phyloP scores from a whole-genome alignment of 805 yeast species.

The Spathaspora sp. region DNA sequence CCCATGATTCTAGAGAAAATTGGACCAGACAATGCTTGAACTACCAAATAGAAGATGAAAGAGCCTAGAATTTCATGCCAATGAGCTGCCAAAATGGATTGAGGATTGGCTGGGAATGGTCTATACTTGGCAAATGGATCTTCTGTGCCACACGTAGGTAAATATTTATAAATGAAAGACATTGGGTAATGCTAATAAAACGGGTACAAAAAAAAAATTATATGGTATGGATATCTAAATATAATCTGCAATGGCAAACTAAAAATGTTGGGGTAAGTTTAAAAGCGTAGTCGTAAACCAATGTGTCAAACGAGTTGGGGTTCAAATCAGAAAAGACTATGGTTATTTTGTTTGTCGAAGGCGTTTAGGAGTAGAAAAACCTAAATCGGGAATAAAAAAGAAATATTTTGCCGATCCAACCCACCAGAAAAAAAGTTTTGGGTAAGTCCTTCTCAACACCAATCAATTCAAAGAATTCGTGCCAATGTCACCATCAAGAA shows the following conservation, averaged over 20 bases:
- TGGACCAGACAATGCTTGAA: constrained; percentile 52
- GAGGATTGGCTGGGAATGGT: constrained; percentile 46
- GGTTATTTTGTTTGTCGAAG: background rate
- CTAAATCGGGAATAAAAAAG: background rate
- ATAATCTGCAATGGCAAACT: background rate
- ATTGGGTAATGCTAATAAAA: background rate
- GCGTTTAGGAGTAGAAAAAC: background rate
- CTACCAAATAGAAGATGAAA: constrained; percentile 53
- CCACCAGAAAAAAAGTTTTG: background rate
- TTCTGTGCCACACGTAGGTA: constrained; percentile 21
- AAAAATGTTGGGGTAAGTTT: background rate
- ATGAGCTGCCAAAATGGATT: constrained; percentile 47
- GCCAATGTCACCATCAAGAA: background rate
- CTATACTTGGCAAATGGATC: constrained; percentile 44
- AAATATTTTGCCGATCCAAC: background rate
- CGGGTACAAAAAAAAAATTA: background rate
- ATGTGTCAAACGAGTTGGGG: background rate
- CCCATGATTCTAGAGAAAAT: constrained; percentile 51
- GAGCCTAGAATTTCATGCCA: constrained; percentile 72
- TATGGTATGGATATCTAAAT: background rate
- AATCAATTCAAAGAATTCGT: too few species aligned
- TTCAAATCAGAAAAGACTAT: background rate
- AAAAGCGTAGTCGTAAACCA: background rate
- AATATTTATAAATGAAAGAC: constrained; percentile 1
- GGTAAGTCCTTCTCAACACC: background rate